These are phyloP conservation scores for Myriosclerotinia curreyana DNA, from an alignment of 2,329 filamentous ascomycete species.

Conservation along the genomic window DNA sequence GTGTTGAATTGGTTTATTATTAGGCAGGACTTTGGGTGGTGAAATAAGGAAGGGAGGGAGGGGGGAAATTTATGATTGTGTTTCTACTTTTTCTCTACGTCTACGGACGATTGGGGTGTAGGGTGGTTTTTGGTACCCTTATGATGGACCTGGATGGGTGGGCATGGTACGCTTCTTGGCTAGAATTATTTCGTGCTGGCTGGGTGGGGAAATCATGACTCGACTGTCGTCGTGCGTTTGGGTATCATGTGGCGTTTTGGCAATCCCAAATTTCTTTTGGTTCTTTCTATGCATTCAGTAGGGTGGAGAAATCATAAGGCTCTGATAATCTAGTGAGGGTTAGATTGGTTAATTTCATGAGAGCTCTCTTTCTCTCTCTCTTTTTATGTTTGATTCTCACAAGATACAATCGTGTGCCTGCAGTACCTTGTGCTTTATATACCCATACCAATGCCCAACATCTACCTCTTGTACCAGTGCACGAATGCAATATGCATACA, in stretches of 20 bases:
- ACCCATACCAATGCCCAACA: background rate
- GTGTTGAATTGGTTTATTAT: conserved; percentile 12
- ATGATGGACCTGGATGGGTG: conserved; percentile 20
- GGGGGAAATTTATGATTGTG: conserved; percentile 13
- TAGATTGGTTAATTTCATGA: conserved; percentile 3
- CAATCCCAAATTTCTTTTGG: conserved; percentile 37
- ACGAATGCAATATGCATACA: background rate
- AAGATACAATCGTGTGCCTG: background rate
- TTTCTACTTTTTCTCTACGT: conserved; percentile 20
- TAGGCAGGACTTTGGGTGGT: conserved; percentile 11
- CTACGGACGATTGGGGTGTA: background rate
- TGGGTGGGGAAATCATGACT: conserved; percentile 6
- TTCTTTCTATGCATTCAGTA: background rate
- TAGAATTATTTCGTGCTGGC: background rate
- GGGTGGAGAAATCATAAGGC: background rate
- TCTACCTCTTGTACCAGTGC: background rate
- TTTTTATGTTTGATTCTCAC: background rate
- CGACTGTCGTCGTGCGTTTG: conserved; percentile 5
- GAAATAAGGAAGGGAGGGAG: conserved; percentile 1
- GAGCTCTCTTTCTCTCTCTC: conserved; percentile 1
- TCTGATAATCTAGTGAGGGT: background rate
- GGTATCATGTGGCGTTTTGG: conserved; percentile 11
- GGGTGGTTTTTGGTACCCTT: conserved; percentile 8
- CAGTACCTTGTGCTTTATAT: background rate
- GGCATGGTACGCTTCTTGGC: conserved; percentile 7